Percentiles rank a stretch among this genome's conserved stretches.
These are phyloP conservation scores for Limonium bicolor DNA, from an alignment of 148 eudicot genomes.

Conservation along the genomic window DNA sequence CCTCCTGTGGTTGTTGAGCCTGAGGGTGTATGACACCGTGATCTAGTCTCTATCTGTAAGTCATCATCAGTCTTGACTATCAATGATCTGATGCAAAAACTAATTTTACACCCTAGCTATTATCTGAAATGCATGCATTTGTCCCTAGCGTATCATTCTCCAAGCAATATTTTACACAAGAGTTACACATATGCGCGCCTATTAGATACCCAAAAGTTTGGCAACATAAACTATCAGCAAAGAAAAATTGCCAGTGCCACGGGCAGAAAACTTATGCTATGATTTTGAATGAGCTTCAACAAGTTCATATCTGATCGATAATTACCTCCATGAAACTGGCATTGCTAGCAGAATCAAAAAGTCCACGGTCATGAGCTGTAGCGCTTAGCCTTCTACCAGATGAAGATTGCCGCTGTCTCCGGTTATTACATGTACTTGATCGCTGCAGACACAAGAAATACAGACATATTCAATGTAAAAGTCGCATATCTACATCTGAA, in stretches of 20 bases:
- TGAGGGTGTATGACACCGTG: slow-evolving; percentile 49
- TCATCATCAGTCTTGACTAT: no score
- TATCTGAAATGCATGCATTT: no score
- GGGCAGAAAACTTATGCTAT: no score
- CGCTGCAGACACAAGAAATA: slow-evolving; percentile 27
- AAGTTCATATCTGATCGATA: no score
- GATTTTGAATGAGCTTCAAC: no score
- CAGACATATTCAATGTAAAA: not conserved
- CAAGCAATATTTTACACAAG: no score
- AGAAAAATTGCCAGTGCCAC: no score
- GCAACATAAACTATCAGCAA: no score
- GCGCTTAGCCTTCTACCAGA: slow-evolving; percentile 26
- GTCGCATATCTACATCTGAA: not conserved
- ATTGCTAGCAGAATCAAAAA: slow-evolving; percentile 48
- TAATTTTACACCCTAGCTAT: not conserved
- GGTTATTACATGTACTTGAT: slow-evolving; percentile 41
- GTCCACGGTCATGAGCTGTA: slow-evolving; percentile 21
- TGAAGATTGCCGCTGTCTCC: slow-evolving; percentile 31
- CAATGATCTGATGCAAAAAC: not conserved
- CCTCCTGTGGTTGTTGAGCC: slow-evolving; percentile 26
- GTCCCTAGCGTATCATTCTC: no score
- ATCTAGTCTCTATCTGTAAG: slow-evolving; percentile 73
- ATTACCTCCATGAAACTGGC: slow-evolving; percentile 80
- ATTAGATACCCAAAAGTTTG: no score
- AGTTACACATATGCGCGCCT: no score